Evolutionary conservation across 2,329 filamentous ascomycete species (phyloP).

Genomic region (Fusarium nygamai): DNA sequence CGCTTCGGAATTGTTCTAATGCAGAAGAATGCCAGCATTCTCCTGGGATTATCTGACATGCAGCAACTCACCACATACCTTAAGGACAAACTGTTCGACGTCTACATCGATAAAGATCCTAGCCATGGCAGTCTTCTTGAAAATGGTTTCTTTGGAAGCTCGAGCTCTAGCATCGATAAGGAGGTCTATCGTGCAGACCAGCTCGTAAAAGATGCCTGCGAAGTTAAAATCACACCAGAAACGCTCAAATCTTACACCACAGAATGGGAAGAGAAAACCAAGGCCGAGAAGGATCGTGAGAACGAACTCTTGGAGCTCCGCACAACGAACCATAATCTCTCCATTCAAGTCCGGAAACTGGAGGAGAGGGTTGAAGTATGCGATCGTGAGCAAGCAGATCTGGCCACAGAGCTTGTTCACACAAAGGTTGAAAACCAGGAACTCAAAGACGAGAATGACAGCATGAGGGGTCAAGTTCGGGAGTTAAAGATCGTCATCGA

Average conservation of each 20-base stretch:
- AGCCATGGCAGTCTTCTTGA: constrained; percentile 94
- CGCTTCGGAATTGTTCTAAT: constrained; percentile 96
- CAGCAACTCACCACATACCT: constrained; percentile 86
- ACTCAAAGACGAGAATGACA: constrained; percentile 89
- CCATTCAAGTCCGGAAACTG: constrained; percentile 81
- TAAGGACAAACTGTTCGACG: constrained; percentile 94
- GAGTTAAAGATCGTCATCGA: constrained; percentile 90
- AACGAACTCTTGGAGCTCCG: constrained; percentile 80
- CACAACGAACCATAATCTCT: constrained; percentile 71
- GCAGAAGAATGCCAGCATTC: constrained; percentile 85
- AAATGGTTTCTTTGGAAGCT: constrained; percentile 96
- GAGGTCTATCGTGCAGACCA: constrained; percentile 96
- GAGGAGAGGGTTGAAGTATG: constrained; percentile 90
- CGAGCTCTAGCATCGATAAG: constrained; percentile 88
- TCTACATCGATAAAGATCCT: constrained; percentile 94
- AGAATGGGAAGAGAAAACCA: constrained; percentile 94
- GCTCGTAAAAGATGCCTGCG: constrained; percentile 91
- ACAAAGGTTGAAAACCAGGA: constrained; percentile 95
- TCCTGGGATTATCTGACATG: constrained; percentile 93
- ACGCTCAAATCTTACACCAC: constrained; percentile 80
- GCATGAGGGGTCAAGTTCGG: constrained; percentile 81
- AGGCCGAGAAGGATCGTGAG: constrained; percentile 83
- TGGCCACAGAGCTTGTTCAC: constrained; percentile 90
- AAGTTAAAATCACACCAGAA: constrained; percentile 84
- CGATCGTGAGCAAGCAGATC: constrained; percentile 88